Conservation (phyloP, 768 basidiomycete species). For the Stropharia rugosoannulata region DNA sequence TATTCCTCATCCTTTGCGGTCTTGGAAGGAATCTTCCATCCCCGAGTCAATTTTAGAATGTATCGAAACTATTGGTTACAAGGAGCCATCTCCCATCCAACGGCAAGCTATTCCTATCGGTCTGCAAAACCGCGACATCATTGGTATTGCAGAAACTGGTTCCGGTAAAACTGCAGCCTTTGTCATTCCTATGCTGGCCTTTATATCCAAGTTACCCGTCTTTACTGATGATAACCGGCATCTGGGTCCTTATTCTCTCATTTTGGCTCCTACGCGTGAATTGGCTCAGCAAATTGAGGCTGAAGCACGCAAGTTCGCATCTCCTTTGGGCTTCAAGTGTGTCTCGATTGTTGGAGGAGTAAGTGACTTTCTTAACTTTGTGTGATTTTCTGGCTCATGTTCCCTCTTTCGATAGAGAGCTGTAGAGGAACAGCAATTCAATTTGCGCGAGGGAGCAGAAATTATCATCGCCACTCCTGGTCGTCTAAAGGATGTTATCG, state of each 20-base stretch:
- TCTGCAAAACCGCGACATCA: slow-evolving; percentile 92
- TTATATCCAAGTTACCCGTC: slow-evolving; percentile 83
- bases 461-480: slow-evolving; percentile 99
- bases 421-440: slow-evolving; percentile 98
- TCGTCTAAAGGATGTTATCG: slow-evolving; percentile 96
- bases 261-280: slow-evolving; percentile 97
- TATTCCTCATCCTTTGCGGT: slow-evolving; percentile 91
- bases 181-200: slow-evolving; percentile 96
- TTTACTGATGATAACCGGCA: slow-evolving; percentile 93
- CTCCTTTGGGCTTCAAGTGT: slow-evolving; percentile 86
- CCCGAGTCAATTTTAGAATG: slow-evolving; percentile 76
- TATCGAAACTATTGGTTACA: slow-evolving; percentile 92
- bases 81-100: slow-evolving; percentile 96
- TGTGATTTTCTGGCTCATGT: not conserved
- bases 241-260: slow-evolving; percentile 90
- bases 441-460: slow-evolving; percentile 96
- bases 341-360: slow-evolving; percentile 99
- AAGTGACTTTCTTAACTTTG: slow-evolving; percentile 28
- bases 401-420: slow-evolving; percentile 52
- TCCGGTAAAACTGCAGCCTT: slow-evolving; percentile 99
- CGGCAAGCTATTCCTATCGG: slow-evolving; percentile 99
- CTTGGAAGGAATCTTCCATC: slow-evolving; percentile 88
- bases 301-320: slow-evolving; percentile 90
- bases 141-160: slow-evolving; percentile 98
- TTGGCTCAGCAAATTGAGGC: slow-evolving; percentile 96